Percentiles rank a stretch among this genome's conserved stretches.
These are phyloP conservation scores for Inga laurina DNA, from an alignment of 306 rosid genomes.

Conservation along the genomic window DNA sequence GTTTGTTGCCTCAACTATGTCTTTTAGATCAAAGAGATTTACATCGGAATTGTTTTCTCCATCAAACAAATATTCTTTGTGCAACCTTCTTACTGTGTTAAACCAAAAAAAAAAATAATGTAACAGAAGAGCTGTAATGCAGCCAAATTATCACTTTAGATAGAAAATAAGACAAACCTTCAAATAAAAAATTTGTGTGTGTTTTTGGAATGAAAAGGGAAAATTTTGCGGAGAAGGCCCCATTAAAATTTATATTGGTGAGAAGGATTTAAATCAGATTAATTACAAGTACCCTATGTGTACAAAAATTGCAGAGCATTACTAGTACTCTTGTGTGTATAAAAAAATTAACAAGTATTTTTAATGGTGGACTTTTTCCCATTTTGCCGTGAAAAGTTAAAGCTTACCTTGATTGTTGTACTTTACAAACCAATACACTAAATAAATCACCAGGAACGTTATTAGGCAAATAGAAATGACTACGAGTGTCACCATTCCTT, in stretches of 20 bases:
- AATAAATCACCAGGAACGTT: conserved; percentile 4
- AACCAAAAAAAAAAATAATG: not conserved
- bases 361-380: too few species aligned
- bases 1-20: conserved; percentile 51
- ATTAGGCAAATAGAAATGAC: not conserved
- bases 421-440: conserved; percentile 24
- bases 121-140: not conserved
- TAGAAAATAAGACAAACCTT: too few species aligned
- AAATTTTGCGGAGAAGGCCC: too few species aligned
- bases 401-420: not conserved
- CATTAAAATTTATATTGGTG: too few species aligned
- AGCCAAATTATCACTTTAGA: too few species aligned
- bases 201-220: too few species aligned
- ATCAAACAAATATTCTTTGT: conserved; percentile 22
- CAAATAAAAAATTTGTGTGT: too few species aligned
- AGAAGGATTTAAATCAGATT: too few species aligned
- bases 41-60: conserved; percentile 29
- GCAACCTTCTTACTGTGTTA: not conserved
- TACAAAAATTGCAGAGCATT: too few species aligned
- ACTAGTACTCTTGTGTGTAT: too few species aligned
- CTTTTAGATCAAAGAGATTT: conserved; percentile 40
- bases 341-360: too few species aligned
- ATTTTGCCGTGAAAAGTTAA: not conserved
- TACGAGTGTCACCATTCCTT: conserved; percentile 32
- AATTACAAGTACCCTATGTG: too few species aligned